Evolutionary conservation across 768 basidiomycete genomes (phyloP), one percentile per base, ranked within the genome.

Genomic region (Mycena venus): DNA sequence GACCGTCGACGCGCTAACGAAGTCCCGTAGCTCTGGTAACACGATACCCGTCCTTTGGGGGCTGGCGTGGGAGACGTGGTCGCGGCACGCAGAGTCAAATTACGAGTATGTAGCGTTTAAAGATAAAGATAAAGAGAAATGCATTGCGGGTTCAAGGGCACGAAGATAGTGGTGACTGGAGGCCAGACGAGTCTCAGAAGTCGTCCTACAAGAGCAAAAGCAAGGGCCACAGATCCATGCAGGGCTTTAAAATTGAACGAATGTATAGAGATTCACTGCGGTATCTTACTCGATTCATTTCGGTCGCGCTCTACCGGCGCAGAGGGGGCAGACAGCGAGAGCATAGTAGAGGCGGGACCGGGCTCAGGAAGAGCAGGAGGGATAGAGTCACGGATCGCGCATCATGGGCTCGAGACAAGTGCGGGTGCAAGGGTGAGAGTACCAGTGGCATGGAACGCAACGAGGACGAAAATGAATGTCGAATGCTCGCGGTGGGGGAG

Each of bases 191-290:
- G 29, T 44, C 40, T 63, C 7, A 49, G 47, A 64, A 47, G 44
- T 64, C 21, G 31, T 47, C 62, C 47, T 34, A 9, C 62, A 64
- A 64, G 42, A 49, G 32, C 31, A 64, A 44, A 64, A 34, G 31
- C 17, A 21, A 34, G 62, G 34, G 44, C 62, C 62, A n/a, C n/a
- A 64, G 62, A 64, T 64, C 51, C 64, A 66, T 32, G 63, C 32
- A 14, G 63, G 63, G 63, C 63, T 65, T 49, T 53, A 34, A 51
- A 65, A 65, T 53, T 51, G 63, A 65, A 65, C 36, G 63, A 65
- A 65, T 65, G 63, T 53, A 31, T 65, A 36, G 36, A 7, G 62
- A 63, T 64, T 64, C 44, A 14, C 62, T 49, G 29, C 6, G 40
- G 42, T 63, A 63, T 63, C 27, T 64, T 47, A 47, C 44, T 51